Base-by-base conservation (phyloP, 2,329 filamentous ascomycete genomes). In the Diplodia intermedia region DNA sequence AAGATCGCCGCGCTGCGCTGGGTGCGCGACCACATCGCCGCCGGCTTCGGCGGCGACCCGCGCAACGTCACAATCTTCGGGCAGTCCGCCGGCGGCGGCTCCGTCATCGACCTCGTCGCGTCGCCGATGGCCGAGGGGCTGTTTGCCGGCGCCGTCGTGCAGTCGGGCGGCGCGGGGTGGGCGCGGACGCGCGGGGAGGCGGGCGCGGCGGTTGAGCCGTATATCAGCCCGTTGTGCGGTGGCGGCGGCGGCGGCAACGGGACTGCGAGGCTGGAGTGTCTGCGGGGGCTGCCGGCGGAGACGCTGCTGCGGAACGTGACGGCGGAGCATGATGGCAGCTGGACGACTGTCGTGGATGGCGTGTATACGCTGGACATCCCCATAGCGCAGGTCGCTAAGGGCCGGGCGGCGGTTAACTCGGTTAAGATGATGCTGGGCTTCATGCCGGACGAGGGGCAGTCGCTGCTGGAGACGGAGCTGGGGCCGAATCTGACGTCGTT, bases 21-120 rank as follows among this genome's bases (percentile, higher is more conserved):
- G 80, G 71, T 81, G 7, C 73, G 73, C 26, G 72, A 75, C 18
- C 73, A 78, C 61, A 80, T 82, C 43, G 62, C 69, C n/a, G 76
- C 74, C n/a, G n/a, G n/a, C 0, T 81, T 81, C 61, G 79, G 79
- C 2, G 79, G 80, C 9, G 70, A 81, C 65, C 70, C 78, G 8
- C 72, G 76, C 18, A 75, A 78, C 52, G 73, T 81, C n/a, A 81
- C 79, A 1, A 71, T 80, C 8, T 75, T 80, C n/a, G 84, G 84
- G 12, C 80, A 85, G 71, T 83, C 81, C 52, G 82, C 82, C 5
- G 84, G 84, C 36, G 83, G 66, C n/a, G 75, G 82, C 79, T 63
- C 60, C n/a, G 60, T 63, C 7, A 52, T 63, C 3, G 60, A 63
- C 15, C 31, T 63, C 3, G 23, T 63, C 29, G 15, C 47, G 14